These are phyloP conservation scores for Malassezia equina DNA, from an alignment of 1,284 basidiomycete species.

Conservation along the genomic window DNA sequence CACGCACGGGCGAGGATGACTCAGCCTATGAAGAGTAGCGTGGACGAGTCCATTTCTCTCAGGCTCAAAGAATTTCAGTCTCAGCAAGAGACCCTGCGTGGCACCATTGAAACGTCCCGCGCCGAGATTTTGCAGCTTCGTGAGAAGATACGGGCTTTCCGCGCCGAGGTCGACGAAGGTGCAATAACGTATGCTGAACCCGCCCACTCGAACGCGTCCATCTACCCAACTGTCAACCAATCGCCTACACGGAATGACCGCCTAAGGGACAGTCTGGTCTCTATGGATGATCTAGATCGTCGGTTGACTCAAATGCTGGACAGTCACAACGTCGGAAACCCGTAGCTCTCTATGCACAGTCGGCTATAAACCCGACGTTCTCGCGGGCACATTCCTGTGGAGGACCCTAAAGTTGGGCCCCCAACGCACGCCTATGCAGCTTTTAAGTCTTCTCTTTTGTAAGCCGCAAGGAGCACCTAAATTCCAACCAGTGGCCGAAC, in stretches of 20 bases:
- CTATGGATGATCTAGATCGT: conserved; percentile 13
- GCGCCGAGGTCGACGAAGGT: not conserved
- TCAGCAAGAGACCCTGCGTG: conserved; percentile 8
- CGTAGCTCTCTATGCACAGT: too few relatives aligned
- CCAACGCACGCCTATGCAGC: not conserved
- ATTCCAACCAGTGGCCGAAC: not conserved
- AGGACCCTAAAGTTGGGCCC: not conserved
- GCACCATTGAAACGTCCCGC: conserved; percentile 8
- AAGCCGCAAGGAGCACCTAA: not conserved
- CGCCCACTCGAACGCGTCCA: not conserved
- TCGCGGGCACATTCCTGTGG: not conserved
- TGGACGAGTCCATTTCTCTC: not conserved
- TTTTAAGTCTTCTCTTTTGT: not conserved
- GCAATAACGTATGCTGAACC: not conserved
- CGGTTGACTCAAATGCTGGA: conserved; percentile 4
- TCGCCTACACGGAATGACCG: not conserved
- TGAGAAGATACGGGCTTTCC: conserved; percentile 6
- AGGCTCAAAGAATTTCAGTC: conserved; percentile 8
- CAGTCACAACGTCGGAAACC: not conserved
- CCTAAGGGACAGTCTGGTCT: conserved; percentile 2
- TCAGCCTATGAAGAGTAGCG: not conserved
- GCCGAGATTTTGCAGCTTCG: conserved; percentile 13
- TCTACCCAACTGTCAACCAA: not conserved
- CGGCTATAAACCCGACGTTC: too few relatives aligned
- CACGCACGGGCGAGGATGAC: not conserved